Evolutionary conservation across 2,329 filamentous ascomycete genomes (phyloP), one percentile per base, ranked within the genome.

Genomic region (Colletotrichum sp.): DNA sequence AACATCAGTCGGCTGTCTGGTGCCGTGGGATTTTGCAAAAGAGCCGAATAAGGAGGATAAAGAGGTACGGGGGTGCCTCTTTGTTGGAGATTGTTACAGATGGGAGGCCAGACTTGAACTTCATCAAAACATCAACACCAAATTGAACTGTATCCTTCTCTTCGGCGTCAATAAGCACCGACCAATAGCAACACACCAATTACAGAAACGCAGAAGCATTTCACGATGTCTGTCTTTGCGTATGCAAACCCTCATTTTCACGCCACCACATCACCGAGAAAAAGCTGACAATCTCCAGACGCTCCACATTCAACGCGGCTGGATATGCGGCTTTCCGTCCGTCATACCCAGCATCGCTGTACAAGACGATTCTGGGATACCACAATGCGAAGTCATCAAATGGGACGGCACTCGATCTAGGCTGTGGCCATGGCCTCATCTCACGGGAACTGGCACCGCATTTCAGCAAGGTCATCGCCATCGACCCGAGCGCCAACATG

Each of bases 311-410:
- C 82, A 90, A 89, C 28, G 88, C 90, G 16, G 86, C 88, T 59
- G 86, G 87, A 22, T 94, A 93, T 79, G 91, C 92, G 48, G 86
- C 90, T 28, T 90, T 92, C 80, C 88, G 92, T 18, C 92, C 92
- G 18, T 85, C 85, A 30, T 94, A 93, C 80, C 91, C 91, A 8
- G 81, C 86, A 10, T 84, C 84, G 24, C 84, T 93, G 34, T 92
- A 89, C 83, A 85, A 86, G 68, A 88, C 84, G 22, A 83, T 93
- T 12, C 85, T 93, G 15, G 80, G 81, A 26, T 93, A 90, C 81
- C 90, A 93, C 81, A 84, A 85, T 28, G 83, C 77, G 24, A 84
- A 79, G 75, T 81, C 80, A 2, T 32, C 79, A 1, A 69, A 74
- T 6, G 82, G 83, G 10, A 83, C 81, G 4, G 79, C 88, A 24